Evolutionary conservation across 495 filamentous ascomycete species (phyloP).

Genomic region (Talaromyces nanjingensis): DNA sequence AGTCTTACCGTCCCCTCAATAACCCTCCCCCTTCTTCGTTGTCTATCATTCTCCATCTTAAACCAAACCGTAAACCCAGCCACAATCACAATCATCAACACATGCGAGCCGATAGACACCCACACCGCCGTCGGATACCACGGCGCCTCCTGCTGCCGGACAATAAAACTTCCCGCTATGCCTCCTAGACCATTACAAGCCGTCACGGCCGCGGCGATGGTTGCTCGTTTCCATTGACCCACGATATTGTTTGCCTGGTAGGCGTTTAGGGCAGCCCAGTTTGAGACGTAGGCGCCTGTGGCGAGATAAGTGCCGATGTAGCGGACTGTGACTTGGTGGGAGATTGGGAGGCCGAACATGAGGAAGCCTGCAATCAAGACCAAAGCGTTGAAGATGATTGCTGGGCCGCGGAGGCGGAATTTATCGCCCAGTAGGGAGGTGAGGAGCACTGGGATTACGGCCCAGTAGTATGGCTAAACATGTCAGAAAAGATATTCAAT

Average conservation of each 20-base stretch:
- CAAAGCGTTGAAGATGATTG: slow-evolving; percentile 68
- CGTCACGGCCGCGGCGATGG: slow-evolving; percentile 60
- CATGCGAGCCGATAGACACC: slow-evolving; percentile 64
- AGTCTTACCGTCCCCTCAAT: slow-evolving; percentile 47
- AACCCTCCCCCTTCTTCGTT: slow-evolving; percentile 37
- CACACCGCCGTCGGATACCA: slow-evolving; percentile 63
- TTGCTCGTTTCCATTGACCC: slow-evolving; percentile 71
- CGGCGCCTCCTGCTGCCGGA: slow-evolving; percentile 60
- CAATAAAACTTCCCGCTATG: slow-evolving; percentile 71
- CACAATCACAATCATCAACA: slow-evolving; percentile 59
- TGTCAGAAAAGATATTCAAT: neutral
- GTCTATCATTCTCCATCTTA: slow-evolving; percentile 47
- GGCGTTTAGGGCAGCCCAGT: slow-evolving; percentile 72
- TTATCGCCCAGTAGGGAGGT: slow-evolving; percentile 63
- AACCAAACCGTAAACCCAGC: slow-evolving; percentile 55
- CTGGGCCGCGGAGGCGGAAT: slow-evolving; percentile 56
- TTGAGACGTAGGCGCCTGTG: slow-evolving; percentile 71
- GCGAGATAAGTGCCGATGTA: slow-evolving; percentile 71
- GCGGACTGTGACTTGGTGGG: slow-evolving; percentile 57
- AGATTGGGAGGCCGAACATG: slow-evolving; percentile 58
- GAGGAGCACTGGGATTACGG: slow-evolving; percentile 61
- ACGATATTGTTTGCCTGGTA: slow-evolving; percentile 68
- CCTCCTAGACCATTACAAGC: slow-evolving; percentile 70
- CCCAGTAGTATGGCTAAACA: slow-evolving; percentile 63
- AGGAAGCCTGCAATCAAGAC: slow-evolving; percentile 66